These are phyloP conservation scores for Danielozyma ontarioensis DNA, from an alignment of 805 yeast species.

Conservation along the genomic window DNA sequence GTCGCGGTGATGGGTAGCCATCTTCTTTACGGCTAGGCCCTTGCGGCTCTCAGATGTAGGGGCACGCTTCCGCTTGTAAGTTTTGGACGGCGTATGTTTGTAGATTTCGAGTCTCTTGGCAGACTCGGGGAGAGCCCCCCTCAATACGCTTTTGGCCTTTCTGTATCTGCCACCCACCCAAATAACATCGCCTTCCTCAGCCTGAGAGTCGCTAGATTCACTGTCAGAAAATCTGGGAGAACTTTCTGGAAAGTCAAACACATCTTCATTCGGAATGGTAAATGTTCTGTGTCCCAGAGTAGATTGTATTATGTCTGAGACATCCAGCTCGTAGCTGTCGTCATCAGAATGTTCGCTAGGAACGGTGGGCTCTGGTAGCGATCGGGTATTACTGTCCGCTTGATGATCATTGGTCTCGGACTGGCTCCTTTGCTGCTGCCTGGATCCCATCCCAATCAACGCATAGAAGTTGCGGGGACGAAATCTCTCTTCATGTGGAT, in stretches of 20 bases:
- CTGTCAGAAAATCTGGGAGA: neutral
- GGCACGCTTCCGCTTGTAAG: conserved; percentile 1
- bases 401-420: neutral
- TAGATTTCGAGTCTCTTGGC: conserved; percentile 27
- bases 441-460: conserved; percentile 22
- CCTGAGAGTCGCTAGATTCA: neutral
- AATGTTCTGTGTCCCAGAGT: too few species aligned
- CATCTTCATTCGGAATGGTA: too few species aligned
- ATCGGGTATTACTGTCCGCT: too few species aligned
- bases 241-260: neutral
- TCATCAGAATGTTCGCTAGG: conserved; percentile 3
- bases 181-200: conserved; percentile 11
- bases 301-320: conserved; percentile 4
- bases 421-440: conserved; percentile 1
- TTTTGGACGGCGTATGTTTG: conserved; percentile 7
- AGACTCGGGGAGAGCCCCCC: conserved; percentile 38
- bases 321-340: conserved; percentile 3
- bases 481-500: conserved; percentile 37
- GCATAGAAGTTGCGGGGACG: conserved; percentile 33
- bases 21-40: conserved; percentile 33
- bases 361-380: too few species aligned
- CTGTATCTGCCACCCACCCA: conserved; percentile 13
- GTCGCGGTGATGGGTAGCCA: neutral
- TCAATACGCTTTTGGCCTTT: conserved; percentile 25
- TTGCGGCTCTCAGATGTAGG: conserved; percentile 18